Evolutionary conservation across 371 early-diverging fungal genomes (phyloP).

Genomic region (Vittaforma corneae): DNA sequence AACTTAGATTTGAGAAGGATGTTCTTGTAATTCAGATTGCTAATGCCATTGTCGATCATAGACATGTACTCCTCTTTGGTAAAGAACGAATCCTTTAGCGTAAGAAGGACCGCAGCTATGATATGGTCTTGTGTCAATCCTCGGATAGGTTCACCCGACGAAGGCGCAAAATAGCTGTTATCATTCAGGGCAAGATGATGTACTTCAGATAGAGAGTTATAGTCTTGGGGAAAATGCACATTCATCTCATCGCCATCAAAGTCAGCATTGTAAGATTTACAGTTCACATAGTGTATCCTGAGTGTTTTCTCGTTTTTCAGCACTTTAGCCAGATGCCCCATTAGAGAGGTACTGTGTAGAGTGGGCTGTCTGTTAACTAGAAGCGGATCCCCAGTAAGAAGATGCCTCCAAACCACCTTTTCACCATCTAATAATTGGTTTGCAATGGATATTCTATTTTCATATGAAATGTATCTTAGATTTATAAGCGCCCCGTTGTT

Average conservation of each 20-base stretch:
- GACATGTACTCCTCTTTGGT: conserved; percentile 78
- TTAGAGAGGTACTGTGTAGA: conserved; percentile 95
- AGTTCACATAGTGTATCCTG: conserved; percentile 95
- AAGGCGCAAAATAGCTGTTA: conserved; percentile 88
- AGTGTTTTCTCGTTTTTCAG: conserved; percentile 92
- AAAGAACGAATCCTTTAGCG: conserved; percentile 75
- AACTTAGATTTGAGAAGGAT: conserved; percentile 10
- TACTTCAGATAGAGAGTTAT: conserved; percentile 84
- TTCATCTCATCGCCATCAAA: conserved; percentile 99
- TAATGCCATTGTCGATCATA: conserved; percentile 70
- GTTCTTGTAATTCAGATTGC: conserved; percentile 58
- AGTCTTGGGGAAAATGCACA: conserved; percentile 95
- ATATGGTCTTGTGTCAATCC: conserved; percentile 99
- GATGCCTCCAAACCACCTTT: conserved; percentile 88
- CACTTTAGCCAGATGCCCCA: conserved; percentile 90
- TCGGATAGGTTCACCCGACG: conserved; percentile 88
- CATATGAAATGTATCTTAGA: conserved; percentile 67
- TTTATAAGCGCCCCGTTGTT: conserved; percentile 61
- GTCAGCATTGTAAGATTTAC: conserved; percentile 94
- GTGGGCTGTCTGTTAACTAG: conserved; percentile 98
- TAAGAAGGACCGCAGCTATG: conserved; percentile 83
- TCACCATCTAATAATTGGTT: conserved; percentile 71
- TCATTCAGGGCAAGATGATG: conserved; percentile 82
- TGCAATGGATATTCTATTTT: conserved; percentile 81
- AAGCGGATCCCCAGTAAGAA: conserved; percentile 87